Percentiles rank a stretch among this genome's conserved stretches.
Conservation (phyloP, 1,139 yeast genomes). For the Diutina catenulata region DNA sequence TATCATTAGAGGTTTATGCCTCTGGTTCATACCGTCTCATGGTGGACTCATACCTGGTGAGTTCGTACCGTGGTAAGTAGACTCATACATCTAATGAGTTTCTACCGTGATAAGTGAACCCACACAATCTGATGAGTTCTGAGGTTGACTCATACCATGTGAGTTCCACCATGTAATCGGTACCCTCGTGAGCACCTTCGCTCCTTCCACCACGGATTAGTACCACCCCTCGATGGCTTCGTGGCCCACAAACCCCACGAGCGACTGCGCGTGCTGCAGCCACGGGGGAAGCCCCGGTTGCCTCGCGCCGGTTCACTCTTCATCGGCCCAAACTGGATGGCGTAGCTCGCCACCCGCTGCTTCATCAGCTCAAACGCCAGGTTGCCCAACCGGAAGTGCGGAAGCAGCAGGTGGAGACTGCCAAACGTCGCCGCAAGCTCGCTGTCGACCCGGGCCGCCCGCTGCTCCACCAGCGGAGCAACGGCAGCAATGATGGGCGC, state of each 20-base stretch:
- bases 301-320: background rate
- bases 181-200: background rate
- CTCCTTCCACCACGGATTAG: background rate
- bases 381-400: background rate
- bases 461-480: background rate
- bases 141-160: too few species aligned
- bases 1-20: too few species aligned
- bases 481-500: background rate
- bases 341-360: background rate
- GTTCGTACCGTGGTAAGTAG: too few species aligned
- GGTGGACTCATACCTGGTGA: too few species aligned
- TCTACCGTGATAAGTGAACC: too few species aligned
- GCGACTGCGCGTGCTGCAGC: too few species aligned
- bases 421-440: background rate
- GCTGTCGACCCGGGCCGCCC: background rate
- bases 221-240: constrained; percentile 2
- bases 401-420: background rate
- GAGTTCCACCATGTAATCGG: too few species aligned
- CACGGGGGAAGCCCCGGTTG: too few species aligned
- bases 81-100: too few species aligned
- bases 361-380: background rate
- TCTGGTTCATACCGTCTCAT: too few species aligned
- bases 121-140: too few species aligned
- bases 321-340: background rate
- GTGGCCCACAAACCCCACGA: background rate